Percentiles rank a stretch among this genome's conserved stretches.
These are phyloP conservation scores for Nepenthes gracilis DNA, from an alignment of 148 eudicot species.

Conservation along the genomic window DNA sequence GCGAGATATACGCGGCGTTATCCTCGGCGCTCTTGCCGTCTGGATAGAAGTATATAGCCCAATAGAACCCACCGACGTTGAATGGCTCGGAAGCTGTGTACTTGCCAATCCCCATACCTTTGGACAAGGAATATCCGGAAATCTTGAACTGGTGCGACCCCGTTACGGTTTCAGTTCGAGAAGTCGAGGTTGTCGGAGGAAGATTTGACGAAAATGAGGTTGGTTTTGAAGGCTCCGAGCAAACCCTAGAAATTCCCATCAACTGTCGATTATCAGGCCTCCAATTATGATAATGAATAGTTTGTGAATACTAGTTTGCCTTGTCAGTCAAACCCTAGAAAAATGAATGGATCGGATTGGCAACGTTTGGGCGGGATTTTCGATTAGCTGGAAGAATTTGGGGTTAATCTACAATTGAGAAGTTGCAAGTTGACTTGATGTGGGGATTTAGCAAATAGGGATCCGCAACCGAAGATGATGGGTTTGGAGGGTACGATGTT, in stretches of 20 bases:
- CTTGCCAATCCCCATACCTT: constrained; percentile 2
- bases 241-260: not conserved
- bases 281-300: no score
- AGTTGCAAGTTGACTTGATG: no score
- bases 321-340: no score
- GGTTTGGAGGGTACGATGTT: no score
- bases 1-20: constrained; percentile 21
- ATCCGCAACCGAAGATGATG: no score
- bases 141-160: constrained; percentile 3
- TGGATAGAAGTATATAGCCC: constrained; percentile 36
- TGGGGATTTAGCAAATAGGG: no score
- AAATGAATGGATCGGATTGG: no score
- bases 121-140: not conserved
- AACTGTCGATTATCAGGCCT: no score
- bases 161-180: constrained; percentile 1
- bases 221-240: not conserved
- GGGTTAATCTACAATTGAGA: no score
- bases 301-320: no score
- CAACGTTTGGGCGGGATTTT: no score
- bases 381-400: no score
- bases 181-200: constrained; percentile 2
- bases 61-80: constrained; percentile 22
- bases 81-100: constrained; percentile 14
- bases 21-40: constrained; percentile 28
- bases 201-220: not conserved